Evolutionary conservation across 2,329 filamentous ascomycete genomes (phyloP).

Genomic region (Fusarium sp.): DNA sequence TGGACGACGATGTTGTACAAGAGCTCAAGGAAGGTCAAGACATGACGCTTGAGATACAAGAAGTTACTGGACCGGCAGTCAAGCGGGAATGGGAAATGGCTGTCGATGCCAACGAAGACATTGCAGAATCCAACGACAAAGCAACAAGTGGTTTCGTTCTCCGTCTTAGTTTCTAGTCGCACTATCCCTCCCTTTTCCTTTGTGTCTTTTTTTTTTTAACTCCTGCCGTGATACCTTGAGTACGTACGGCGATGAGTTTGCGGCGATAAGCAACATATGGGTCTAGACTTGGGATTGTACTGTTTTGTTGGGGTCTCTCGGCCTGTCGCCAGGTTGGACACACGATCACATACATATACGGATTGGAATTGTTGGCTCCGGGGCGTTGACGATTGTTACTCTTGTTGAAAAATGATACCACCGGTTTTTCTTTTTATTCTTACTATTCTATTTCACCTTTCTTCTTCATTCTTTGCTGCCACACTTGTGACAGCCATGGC

Average conservation of each 20-base stretch:
- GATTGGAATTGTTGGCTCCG: conserved; percentile 32
- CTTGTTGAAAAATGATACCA: conserved; percentile 42
- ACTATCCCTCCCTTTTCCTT: not conserved
- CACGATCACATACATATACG: conserved; percentile 37
- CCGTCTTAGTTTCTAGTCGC: conserved; percentile 55
- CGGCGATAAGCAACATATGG: conserved; percentile 22
- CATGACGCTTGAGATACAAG: conserved; percentile 76
- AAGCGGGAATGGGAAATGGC: conserved; percentile 71
- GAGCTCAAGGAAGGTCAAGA: conserved; percentile 91
- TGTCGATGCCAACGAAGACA: conserved; percentile 56
- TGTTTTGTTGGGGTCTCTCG: conserved; percentile 33
- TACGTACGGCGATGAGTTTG: conserved; percentile 13
- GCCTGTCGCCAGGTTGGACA: conserved; percentile 38
- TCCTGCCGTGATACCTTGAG: not conserved
- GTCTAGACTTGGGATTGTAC: conserved; percentile 38
- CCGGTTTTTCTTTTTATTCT: conserved; percentile 23
- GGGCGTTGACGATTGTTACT: conserved; percentile 38
- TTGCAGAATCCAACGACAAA: conserved; percentile 23
- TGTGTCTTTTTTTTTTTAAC: not conserved
- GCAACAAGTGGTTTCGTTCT: conserved; percentile 51
- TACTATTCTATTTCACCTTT: not conserved
- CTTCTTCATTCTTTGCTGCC: conserved; percentile 8
- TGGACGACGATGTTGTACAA: conserved; percentile 89
- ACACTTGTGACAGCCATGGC: conserved; percentile 1
- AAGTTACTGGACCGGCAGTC: conserved; percentile 50